Percentiles rank a stretch among this genome's conserved stretches.
These are phyloP conservation scores for Draba incana DNA, from an alignment of 345 rosid genomes.

Conservation along the genomic window DNA sequence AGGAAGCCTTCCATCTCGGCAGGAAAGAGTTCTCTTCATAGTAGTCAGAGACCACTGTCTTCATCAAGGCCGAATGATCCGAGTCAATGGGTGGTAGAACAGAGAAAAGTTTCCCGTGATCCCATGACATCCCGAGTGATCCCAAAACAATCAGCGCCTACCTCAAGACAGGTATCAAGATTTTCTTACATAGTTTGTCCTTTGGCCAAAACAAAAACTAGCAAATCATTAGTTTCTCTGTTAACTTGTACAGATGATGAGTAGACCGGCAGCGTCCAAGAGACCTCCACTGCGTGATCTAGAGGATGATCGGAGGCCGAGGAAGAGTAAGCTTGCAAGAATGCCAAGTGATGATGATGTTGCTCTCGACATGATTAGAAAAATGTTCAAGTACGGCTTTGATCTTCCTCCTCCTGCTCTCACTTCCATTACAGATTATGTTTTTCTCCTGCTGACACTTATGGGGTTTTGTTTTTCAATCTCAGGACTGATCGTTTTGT, in stretches of 20 bases:
- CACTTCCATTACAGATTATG: background rate
- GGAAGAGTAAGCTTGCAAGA: conserved; percentile 61
- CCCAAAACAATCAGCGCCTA: conserved; percentile 49
- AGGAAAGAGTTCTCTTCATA: conserved; percentile 46
- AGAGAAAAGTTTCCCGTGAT: conserved; percentile 51
- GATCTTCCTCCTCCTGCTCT: conserved; percentile 6
- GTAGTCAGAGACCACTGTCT: conserved; percentile 43
- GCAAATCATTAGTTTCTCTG: background rate
- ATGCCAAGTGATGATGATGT: conserved; percentile 43
- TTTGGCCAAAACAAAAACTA: conserved; percentile 2
- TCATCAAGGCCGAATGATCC: conserved; percentile 55
- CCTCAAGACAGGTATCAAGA: conserved; percentile 51
- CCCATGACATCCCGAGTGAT: conserved; percentile 43
- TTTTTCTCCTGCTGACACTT: background rate
- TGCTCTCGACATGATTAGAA: conserved; percentile 59
- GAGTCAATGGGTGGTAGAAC: conserved; percentile 52
- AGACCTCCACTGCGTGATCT: conserved; percentile 45
- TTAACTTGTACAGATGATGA: conserved; percentile 45
- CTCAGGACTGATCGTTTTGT: conserved; percentile 30
- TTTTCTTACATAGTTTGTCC: background rate
- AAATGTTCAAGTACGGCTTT: conserved; percentile 55
- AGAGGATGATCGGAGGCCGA: conserved; percentile 49
- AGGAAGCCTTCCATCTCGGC: conserved; percentile 47
- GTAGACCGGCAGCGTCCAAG: conserved; percentile 54
- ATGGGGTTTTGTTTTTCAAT: background rate